phyloP scores from a whole-genome alignment of 2,329 filamentous ascomycete species.

The Aquanectria penicillioides region DNA sequence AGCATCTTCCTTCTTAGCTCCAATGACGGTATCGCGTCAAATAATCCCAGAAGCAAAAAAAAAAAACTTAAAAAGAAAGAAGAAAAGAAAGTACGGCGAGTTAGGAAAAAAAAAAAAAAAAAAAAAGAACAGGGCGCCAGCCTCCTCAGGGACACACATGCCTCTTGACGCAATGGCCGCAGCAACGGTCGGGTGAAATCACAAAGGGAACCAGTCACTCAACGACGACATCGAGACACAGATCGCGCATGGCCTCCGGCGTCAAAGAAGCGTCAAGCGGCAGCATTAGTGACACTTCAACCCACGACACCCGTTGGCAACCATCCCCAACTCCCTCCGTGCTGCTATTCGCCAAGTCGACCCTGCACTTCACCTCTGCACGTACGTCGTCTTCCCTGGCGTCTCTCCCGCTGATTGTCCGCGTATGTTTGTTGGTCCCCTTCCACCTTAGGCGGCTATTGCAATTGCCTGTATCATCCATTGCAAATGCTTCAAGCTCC shows the following conservation, averaged over 20 bases:
- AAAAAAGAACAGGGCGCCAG: too few species aligned
- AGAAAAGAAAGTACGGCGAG: neutral
- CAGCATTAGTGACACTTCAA: neutral
- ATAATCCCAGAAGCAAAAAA: too few species aligned
- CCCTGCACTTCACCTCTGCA: slow-evolving; percentile 1
- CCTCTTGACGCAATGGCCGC: neutral
- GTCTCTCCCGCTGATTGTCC: too few species aligned
- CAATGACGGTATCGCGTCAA: too few species aligned
- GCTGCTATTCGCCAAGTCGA: neutral
- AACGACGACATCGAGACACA: neutral
- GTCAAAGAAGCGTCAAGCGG: slow-evolving; percentile 3
- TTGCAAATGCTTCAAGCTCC: neutral
- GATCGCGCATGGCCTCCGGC: neutral
- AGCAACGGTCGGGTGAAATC: neutral
- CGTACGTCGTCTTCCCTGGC: neutral
- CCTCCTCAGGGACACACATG: neutral
- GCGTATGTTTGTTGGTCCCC: neutral
- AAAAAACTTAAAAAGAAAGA: neutral
- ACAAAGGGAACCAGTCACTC: neutral
- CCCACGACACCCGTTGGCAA: neutral
- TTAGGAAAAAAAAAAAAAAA: neutral
- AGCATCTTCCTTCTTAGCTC: too few species aligned
- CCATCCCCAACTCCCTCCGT: neutral
- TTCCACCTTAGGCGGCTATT: slow-evolving; percentile 1
- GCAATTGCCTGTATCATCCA: neutral